Percentiles rank a stretch among this genome's conserved stretches.
Evolutionary conservation across 1,284 basidiomycete genomes (phyloP).

Genomic region (Trametes polyzona): DNA sequence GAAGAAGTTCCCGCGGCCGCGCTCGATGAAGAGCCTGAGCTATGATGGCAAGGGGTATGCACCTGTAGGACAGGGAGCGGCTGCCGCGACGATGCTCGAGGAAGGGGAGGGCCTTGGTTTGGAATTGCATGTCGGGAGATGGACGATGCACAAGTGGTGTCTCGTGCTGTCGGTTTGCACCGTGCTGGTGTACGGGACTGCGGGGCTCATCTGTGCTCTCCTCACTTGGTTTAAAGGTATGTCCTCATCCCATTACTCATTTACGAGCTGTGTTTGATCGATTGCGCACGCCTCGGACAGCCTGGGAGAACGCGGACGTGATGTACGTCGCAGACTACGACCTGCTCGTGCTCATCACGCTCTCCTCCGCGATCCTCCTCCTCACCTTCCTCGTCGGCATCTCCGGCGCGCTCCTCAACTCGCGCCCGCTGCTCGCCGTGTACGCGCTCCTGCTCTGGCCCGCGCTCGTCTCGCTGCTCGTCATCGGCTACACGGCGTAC

Average conservation of each 20-base stretch:
- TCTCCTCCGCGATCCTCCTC: conserved; percentile 59
- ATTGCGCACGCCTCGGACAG: conserved; percentile 37
- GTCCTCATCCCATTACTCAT: conserved; percentile 21
- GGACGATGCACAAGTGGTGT: conserved; percentile 63
- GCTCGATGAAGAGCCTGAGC: conserved; percentile 37
- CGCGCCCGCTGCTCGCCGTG: conserved; percentile 71
- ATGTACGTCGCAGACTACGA: conserved; percentile 60
- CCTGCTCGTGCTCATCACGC: conserved; percentile 64
- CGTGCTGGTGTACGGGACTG: conserved; percentile 54
- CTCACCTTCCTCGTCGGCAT: conserved; percentile 69
- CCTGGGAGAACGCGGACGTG: conserved; percentile 55
- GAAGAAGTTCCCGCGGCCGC: conserved; percentile 55
- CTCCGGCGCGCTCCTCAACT: conserved; percentile 73
- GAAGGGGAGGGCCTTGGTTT: conserved; percentile 45
- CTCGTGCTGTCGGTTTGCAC: conserved; percentile 54
- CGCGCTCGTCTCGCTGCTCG: conserved; percentile 62
- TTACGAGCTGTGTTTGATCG: not conserved
- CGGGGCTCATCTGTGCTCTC: conserved; percentile 49
- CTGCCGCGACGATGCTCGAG: conserved; percentile 38
- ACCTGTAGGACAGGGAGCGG: conserved; percentile 4
- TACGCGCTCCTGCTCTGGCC: conserved; percentile 77
- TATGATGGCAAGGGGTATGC: conserved; percentile 9
- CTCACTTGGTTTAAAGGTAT: conserved; percentile 64
- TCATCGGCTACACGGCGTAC: conserved; percentile 74
- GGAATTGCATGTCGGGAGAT: conserved; percentile 42